phyloP scores from a whole-genome alignment of 208 protist genomes.

The Trypanosoma avium region DNA sequence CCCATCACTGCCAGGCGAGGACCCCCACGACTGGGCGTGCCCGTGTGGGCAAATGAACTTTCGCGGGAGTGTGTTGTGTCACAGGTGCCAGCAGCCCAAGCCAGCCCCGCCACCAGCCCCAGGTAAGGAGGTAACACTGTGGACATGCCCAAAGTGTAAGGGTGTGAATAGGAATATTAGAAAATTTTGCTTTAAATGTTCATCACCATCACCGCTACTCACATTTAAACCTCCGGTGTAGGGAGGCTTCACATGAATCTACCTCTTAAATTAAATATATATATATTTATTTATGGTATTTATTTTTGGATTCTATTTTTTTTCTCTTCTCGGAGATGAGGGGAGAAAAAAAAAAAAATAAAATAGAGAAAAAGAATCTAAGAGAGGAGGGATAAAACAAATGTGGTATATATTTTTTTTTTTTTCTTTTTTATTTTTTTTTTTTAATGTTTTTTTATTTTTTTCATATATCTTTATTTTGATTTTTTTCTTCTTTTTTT shows the following conservation, averaged over 20 bases:
- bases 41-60: slow-evolving; percentile 93
- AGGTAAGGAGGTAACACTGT: slow-evolving; percentile 79
- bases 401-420: background rate
- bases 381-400: background rate
- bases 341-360: background rate
- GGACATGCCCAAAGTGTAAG: slow-evolving; percentile 86
- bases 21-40: slow-evolving; percentile 90
- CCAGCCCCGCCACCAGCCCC: slow-evolving; percentile 70
- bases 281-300: no score
- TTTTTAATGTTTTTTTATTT: slow-evolving; percentile 6
- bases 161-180: slow-evolving; percentile 71
- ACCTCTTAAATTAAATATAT: no score
- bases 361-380: background rate
- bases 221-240: slow-evolving; percentile 54
- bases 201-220: slow-evolving; percentile 57
- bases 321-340: no score
- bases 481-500: slow-evolving; percentile 1
- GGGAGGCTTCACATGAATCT: background rate
- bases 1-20: slow-evolving; percentile 82
- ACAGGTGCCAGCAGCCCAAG: slow-evolving; percentile 88
- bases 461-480: slow-evolving; percentile 14
- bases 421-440: background rate
- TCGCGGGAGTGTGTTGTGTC: slow-evolving; percentile 74
- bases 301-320: no score
- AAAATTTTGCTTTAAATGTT: slow-evolving; percentile 89